Evolutionary conservation across 495 filamentous ascomycete genomes (phyloP).

Genomic region (Aspergillus avenaceus): DNA sequence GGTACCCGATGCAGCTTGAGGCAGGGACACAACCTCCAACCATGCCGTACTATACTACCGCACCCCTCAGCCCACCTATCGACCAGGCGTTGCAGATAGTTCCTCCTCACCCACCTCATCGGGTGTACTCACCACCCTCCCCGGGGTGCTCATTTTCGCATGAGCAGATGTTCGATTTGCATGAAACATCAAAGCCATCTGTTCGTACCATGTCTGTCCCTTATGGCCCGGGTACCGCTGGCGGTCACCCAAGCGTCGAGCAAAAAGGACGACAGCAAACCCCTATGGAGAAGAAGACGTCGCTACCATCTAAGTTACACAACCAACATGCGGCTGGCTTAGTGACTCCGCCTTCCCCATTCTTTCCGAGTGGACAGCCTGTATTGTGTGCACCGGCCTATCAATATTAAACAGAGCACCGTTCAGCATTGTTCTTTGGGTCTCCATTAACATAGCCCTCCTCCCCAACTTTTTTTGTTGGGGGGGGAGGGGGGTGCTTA

Average conservation of each 20-base stretch:
- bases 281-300: constrained; percentile 15
- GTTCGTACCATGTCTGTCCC: constrained; percentile 30
- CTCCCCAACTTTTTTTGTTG: background rate
- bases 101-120: constrained; percentile 14
- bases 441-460: too few relatives aligned
- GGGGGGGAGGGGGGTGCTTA: too few relatives aligned
- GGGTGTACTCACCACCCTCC: constrained; percentile 19
- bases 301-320: constrained; percentile 10
- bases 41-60: constrained; percentile 22
- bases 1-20: constrained; percentile 35
- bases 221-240: constrained; percentile 23
- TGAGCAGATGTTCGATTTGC: constrained; percentile 18
- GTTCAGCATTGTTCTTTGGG: constrained; percentile 22
- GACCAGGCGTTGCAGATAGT: constrained; percentile 23
- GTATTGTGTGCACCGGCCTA: constrained; percentile 31
- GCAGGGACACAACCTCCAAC: constrained; percentile 21
- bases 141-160: constrained; percentile 13
- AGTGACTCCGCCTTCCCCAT: constrained; percentile 20
- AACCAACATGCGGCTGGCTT: constrained; percentile 14
- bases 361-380: constrained; percentile 20
- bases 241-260: constrained; percentile 17
- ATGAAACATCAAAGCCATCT: constrained; percentile 29
- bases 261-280: constrained; percentile 22
- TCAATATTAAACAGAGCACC: constrained; percentile 25
- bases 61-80: constrained; percentile 24